Conservation (phyloP, 148 eudicot species). For the Nyssa sinensis region DNA sequence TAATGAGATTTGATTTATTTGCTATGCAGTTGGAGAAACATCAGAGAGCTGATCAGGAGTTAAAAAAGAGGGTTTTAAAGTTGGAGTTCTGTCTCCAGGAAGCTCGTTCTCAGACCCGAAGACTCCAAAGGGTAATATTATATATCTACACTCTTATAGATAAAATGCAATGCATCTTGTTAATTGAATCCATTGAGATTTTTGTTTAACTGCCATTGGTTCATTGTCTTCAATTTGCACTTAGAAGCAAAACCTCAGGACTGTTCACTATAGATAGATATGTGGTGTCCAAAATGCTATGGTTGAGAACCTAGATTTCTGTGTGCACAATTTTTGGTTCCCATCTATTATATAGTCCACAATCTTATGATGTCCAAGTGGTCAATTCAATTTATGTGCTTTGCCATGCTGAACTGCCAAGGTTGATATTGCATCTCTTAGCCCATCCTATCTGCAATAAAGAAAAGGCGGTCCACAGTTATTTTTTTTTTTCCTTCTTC, state of each 20-base stretch:
- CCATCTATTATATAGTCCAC: neutral
- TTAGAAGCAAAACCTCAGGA: neutral
- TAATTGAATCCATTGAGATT: neutral
- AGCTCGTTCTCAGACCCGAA: conserved; percentile 81
- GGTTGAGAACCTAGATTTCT: neutral
- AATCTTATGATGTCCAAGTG: neutral
- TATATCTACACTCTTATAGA: neutral
- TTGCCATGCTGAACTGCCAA: neutral
- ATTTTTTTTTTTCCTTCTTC: neutral
- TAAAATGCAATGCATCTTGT: neutral
- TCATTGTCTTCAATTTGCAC: conserved; percentile 3
- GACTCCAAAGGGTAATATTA: conserved; percentile 69
- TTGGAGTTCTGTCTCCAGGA: conserved; percentile 82
- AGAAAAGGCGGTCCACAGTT: neutral
- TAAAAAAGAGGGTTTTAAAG: conserved; percentile 74
- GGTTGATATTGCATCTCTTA: neutral
- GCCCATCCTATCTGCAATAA: neutral
- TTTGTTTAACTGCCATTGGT: neutral
- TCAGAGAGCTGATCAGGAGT: conserved; percentile 63
- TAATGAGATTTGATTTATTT: neutral
- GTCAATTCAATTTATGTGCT: neutral
- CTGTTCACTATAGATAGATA: neutral
- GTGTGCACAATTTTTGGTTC: neutral
- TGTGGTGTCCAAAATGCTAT: neutral
- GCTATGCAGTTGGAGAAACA: conserved; percentile 72